Evolutionary conservation across 1,284 basidiomycete species (phyloP).

Genomic region (Sanghuangporus baumii): DNA sequence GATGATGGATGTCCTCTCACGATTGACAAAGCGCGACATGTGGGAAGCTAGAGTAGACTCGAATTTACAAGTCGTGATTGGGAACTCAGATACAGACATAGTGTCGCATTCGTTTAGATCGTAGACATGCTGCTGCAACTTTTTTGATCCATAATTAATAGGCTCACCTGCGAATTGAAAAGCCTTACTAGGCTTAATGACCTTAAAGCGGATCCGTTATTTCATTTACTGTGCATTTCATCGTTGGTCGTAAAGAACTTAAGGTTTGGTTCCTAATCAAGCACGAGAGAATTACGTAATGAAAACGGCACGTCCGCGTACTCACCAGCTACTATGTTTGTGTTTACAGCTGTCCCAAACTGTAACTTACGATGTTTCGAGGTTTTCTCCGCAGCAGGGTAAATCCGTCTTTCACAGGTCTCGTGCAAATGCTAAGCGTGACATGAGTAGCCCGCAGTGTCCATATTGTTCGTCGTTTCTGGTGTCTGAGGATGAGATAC

Average conservation of each 20-base stretch:
- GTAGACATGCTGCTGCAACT: not conserved
- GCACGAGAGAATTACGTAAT: too few species aligned
- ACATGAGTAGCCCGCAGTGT: slow-evolving; percentile 10
- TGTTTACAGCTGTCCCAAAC: not conserved
- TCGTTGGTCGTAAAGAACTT: too few species aligned
- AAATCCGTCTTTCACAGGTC: not conserved
- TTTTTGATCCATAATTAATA: not conserved
- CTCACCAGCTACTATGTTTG: too few species aligned
- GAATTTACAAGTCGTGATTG: not conserved
- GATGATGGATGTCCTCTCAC: not conserved
- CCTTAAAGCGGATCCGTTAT: too few species aligned
- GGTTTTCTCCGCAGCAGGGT: slow-evolving; percentile 17
- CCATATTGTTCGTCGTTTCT: slow-evolving; percentile 14
- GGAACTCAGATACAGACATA: too few species aligned
- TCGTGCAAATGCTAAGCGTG: not conserved
- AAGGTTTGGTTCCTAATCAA: too few species aligned
- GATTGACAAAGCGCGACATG: not conserved
- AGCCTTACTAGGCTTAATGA: too few species aligned
- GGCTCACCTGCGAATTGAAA: not conserved
- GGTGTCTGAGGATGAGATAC: not conserved
- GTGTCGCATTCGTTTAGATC: too few species aligned
- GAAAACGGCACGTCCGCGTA: too few species aligned
- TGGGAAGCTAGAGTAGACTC: not conserved
- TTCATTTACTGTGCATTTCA: too few species aligned
- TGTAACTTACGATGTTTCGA: slow-evolving; percentile 8